These are phyloP conservation scores for Elsinoe fawcettii DNA, from an alignment of 2,329 filamentous ascomycete genomes.

Conservation along the genomic window DNA sequence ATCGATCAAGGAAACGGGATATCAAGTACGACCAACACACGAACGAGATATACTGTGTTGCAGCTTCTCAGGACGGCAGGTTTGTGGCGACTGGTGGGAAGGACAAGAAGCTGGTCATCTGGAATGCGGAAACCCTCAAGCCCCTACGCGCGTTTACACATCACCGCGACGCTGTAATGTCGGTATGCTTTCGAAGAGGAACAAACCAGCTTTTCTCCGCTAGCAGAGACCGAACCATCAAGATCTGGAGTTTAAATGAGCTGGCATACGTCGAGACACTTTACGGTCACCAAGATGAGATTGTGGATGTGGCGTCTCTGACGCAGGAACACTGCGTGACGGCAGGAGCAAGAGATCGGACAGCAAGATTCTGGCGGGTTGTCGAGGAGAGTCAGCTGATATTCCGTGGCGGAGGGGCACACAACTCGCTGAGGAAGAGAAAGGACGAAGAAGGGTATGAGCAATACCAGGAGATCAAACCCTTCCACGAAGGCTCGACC, in stretches of 20 bases:
- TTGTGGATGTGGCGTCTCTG: constrained; percentile 75
- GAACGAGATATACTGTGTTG: constrained; percentile 71
- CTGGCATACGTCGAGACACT: constrained; percentile 91
- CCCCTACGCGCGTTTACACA: constrained; percentile 81
- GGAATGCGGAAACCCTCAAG: constrained; percentile 71
- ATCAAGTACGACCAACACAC: constrained; percentile 63
- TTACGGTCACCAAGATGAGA: constrained; percentile 89
- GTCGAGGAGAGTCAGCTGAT: constrained; percentile 92
- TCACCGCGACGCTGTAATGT: constrained; percentile 80
- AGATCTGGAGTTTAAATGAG: constrained; percentile 89
- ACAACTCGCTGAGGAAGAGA: constrained; percentile 36
- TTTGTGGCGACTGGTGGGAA: constrained; percentile 84
- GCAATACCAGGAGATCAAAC: constrained; percentile 32
- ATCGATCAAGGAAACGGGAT: constrained; percentile 53
- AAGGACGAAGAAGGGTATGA: constrained; percentile 31
- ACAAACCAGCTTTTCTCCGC: constrained; percentile 85
- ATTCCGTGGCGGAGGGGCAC: constrained; percentile 69
- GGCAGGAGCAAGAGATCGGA: constrained; percentile 84
- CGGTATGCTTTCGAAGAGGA: constrained; percentile 65
- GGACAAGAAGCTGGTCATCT: constrained; percentile 78
- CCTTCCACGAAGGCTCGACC: constrained; percentile 70
- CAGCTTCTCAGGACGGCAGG: constrained; percentile 80
- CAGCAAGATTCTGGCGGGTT: constrained; percentile 91
- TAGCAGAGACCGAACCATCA: constrained; percentile 85
- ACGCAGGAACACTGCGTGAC: constrained; percentile 83